Percentiles rank a stretch among this genome's conserved stretches.
phyloP scores from a whole-genome alignment of 202 grass and related monocot species.

The Alloteropsis angusta region DNA sequence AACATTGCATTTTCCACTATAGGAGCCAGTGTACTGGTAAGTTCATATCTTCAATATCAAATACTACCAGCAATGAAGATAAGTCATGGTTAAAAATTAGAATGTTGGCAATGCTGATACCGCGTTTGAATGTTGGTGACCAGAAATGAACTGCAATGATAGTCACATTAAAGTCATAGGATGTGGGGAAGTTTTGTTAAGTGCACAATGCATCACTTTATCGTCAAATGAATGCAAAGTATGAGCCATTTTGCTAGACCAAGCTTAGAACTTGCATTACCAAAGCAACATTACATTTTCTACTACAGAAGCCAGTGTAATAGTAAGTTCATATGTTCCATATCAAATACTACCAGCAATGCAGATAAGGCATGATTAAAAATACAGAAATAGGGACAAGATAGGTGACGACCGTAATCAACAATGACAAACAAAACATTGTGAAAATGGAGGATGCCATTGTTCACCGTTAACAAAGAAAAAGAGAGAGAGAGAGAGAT shows the following conservation, averaged over 20 bases:
- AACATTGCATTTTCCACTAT: neutral
- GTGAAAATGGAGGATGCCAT: neutral
- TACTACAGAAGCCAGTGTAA: neutral
- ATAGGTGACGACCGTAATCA: neutral
- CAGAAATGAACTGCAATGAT: conserved; percentile 80
- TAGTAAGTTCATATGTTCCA: neutral
- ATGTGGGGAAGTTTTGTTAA: neutral
- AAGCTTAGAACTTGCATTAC: neutral
- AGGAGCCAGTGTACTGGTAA: neutral
- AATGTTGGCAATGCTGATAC: conserved; percentile 88
- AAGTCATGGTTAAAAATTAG: neutral
- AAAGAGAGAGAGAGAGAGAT: neutral
- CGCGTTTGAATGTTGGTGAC: conserved; percentile 96
- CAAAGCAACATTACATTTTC: neutral
- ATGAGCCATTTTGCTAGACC: neutral
- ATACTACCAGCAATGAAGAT: neutral
- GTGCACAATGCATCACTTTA: neutral
- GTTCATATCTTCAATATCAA: neutral
- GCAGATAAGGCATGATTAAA: neutral
- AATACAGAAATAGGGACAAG: neutral
- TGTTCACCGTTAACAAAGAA: neutral
- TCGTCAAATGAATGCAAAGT: neutral
- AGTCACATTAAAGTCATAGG: neutral
- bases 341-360: neutral
- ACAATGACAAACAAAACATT: neutral